A percentile compares a stretch with the other conserved stretches of the same genome.
phyloP scores from a whole-genome alignment of 192 early-diverging fungal genomes.

The Rhizoclosmatium globosum region DNA sequence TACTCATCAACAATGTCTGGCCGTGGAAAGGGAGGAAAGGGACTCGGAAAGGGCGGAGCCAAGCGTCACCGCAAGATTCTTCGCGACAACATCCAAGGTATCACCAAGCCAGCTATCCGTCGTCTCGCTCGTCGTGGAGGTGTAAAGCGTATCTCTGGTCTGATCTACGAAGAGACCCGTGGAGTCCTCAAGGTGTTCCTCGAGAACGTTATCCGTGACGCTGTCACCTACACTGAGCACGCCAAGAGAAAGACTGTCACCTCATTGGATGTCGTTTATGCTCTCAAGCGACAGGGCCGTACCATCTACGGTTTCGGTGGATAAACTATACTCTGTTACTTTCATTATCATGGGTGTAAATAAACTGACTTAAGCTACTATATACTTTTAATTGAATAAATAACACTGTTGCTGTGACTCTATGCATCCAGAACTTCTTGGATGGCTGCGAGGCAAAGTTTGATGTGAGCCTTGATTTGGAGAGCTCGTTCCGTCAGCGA shows the following conservation, averaged over 20 bases:
- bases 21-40: too few species aligned
- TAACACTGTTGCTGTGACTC: background rate
- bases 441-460: conserved; percentile 65
- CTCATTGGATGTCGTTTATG: conserved; percentile 98
- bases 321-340: background rate
- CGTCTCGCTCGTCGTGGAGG: too few species aligned
- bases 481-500: conserved; percentile 72
- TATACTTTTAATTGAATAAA: background rate
- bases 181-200: conserved; percentile 97
- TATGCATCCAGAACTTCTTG: conserved; percentile 41
- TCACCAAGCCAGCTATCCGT: too few species aligned
- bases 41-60: too few species aligned
- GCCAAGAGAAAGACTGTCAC: conserved; percentile 99
- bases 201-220: conserved; percentile 98
- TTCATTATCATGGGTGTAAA: background rate
- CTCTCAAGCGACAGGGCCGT: conserved; percentile 93
- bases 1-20: too few species aligned
- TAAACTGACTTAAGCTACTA: background rate
- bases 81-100: too few species aligned
- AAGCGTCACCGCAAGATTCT: too few species aligned
- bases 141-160: too few species aligned
- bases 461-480: conserved; percentile 81
- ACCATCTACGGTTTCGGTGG: conserved; percentile 75
- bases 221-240: conserved; percentile 99
- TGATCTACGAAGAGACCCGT: conserved; percentile 99